A percentile compares a stretch with the other conserved stretches of the same genome.
Evolutionary conservation across 768 basidiomycete genomes (phyloP).

Genomic region (Phylloporus sp.): DNA sequence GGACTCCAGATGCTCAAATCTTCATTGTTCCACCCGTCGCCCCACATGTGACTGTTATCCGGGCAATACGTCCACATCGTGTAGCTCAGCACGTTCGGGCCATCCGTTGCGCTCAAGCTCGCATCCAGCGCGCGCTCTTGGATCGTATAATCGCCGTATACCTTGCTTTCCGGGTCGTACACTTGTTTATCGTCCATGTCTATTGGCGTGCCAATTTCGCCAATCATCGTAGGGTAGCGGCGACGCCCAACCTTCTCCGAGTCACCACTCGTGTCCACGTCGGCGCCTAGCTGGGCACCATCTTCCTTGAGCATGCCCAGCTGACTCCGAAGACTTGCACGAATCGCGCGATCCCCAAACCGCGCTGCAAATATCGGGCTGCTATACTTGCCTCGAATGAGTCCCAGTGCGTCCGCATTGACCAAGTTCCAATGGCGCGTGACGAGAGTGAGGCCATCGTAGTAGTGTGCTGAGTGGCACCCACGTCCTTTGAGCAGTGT

Average conservation of each 20-base stretch:
- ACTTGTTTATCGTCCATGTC: conserved; percentile 88
- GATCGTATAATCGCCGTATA: conserved; percentile 68
- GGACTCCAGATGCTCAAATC: conserved; percentile 85
- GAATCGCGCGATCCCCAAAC: conserved; percentile 80
- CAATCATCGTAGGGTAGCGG: conserved; percentile 83
- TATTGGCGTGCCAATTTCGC: conserved; percentile 93
- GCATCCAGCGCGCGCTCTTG: conserved; percentile 89
- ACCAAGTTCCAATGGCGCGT: conserved; percentile 92
- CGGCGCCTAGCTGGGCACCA: conserved; percentile 52
- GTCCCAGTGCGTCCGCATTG: conserved; percentile 91
- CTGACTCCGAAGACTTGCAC: conserved; percentile 78
- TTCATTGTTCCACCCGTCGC: conserved; percentile 96
- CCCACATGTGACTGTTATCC: conserved; percentile 82
- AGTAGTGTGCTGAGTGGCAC: conserved; percentile 82
- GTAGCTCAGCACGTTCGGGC: conserved; percentile 67
- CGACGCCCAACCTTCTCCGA: not conserved
- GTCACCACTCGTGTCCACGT: not conserved
- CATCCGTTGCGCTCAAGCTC: conserved; percentile 75
- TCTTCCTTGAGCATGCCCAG: conserved; percentile 77
- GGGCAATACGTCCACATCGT: conserved; percentile 89
- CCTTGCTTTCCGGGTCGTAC: conserved; percentile 51
- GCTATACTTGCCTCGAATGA: conserved; percentile 81
- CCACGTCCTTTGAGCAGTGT: conserved; percentile 62
- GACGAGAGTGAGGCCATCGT: conserved; percentile 92
- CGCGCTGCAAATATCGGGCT: conserved; percentile 66